Conservation (phyloP, 2,329 filamentous ascomycete genomes). For the Chalara sp. region DNA sequence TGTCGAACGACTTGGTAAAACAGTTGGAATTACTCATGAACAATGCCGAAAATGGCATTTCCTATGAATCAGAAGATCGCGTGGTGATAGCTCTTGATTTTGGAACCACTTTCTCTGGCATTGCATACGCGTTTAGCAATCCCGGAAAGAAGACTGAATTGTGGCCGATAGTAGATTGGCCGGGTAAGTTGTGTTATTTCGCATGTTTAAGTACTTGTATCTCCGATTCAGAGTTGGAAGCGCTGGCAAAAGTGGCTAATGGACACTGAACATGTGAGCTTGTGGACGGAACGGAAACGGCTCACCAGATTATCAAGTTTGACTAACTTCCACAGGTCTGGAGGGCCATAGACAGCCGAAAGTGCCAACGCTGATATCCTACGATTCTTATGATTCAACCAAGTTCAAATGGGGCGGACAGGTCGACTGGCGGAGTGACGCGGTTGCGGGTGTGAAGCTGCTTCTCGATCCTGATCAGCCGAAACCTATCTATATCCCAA, state of each 20-base stretch:
- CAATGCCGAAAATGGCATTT: no score
- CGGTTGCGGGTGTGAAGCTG: slow-evolving; percentile 18
- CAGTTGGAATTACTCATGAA: no score
- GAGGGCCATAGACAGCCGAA: slow-evolving; percentile 8
- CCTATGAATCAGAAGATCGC: slow-evolving; percentile 5
- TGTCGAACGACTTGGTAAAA: no score
- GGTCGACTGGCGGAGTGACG: not conserved
- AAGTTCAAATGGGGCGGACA: slow-evolving; percentile 10
- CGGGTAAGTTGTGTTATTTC: slow-evolving; percentile 8
- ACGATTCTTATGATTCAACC: slow-evolving; percentile 1
- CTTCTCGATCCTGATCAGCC: slow-evolving; percentile 21
- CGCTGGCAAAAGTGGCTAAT: no score
- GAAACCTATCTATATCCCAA: slow-evolving; percentile 8
- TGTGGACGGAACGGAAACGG: no score
- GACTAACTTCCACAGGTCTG: not conserved
- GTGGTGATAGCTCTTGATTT: slow-evolving; percentile 16
- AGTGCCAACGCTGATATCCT: slow-evolving; percentile 9
- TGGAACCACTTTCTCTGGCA: slow-evolving; percentile 15
- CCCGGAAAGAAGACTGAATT: not conserved
- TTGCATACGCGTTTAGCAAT: slow-evolving; percentile 9
- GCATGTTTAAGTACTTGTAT: no score
- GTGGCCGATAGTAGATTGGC: slow-evolving; percentile 10
- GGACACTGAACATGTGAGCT: no score
- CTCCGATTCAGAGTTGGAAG: no score
- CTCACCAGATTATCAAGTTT: no score